phyloP scores from a whole-genome alignment of 106 monocot genomes.

The Agapanthus africanus region DNA sequence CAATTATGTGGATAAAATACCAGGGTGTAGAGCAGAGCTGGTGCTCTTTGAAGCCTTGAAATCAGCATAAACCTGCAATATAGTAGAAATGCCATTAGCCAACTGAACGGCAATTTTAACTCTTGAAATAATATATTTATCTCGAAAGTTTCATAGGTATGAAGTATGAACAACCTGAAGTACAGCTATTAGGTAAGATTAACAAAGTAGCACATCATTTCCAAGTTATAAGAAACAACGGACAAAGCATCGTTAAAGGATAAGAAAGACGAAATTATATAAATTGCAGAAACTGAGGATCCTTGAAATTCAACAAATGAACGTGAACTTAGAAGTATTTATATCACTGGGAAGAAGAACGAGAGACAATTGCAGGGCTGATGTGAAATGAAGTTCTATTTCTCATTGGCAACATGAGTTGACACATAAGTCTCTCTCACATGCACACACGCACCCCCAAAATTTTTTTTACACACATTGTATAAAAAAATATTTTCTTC shows the following conservation, averaged over 20 bases:
- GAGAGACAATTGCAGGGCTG: too few species aligned
- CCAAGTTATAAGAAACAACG: not conserved
- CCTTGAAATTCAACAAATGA: too few species aligned
- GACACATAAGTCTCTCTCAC: too few species aligned
- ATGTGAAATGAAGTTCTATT: too few species aligned
- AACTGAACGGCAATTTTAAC: not conserved
- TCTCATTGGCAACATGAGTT: too few species aligned
- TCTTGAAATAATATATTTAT: not conserved
- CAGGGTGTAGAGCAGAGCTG: slow-evolving; percentile 83
- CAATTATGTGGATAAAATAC: slow-evolving; percentile 24
- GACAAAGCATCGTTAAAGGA: not conserved
- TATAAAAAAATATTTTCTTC: too few species aligned
- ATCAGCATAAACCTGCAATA: slow-evolving; percentile 80
- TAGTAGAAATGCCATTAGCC: too few species aligned
- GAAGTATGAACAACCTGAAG: not conserved
- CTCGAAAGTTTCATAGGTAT: not conserved
- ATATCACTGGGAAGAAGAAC: too few species aligned
- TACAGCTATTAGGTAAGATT: not conserved
- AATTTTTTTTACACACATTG: too few species aligned
- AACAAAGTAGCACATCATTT: not conserved
- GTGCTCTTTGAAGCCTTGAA: slow-evolving; percentile 58
- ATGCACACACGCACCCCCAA: too few species aligned
- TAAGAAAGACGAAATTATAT: not conserved
- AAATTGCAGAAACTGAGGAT: not conserved
- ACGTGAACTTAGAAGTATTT: too few species aligned